These are phyloP conservation scores for Yarrowia deformans DNA, from an alignment of 805 yeast species.

Conservation along the genomic window DNA sequence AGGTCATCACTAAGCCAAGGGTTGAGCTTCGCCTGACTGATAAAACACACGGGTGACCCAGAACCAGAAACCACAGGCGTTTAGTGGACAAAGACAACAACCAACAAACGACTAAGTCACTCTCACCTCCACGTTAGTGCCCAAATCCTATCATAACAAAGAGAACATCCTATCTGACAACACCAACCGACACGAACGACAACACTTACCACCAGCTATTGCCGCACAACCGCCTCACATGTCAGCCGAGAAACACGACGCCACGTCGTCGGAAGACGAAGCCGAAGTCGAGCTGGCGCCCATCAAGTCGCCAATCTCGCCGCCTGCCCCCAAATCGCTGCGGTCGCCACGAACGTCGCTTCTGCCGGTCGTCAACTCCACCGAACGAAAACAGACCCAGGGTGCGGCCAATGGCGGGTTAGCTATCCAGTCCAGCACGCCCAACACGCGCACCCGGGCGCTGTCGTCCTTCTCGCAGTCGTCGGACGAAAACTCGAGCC, in stretches of 20 bases:
- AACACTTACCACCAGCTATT: no score
- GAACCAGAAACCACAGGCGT: not conserved
- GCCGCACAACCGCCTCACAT: no score
- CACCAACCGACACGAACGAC: not conserved
- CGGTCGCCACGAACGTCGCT: slow-evolving; percentile 25
- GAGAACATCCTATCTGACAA: not conserved
- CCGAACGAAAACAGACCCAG: slow-evolving; percentile 3
- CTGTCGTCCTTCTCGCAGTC: slow-evolving; percentile 32
- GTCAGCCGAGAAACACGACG: slow-evolving; percentile 18
- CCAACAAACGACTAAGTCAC: not conserved
- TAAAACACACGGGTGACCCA: no score
- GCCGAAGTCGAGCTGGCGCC: slow-evolving; percentile 3
- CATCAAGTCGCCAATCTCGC: slow-evolving; percentile 17
- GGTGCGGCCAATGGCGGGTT: not conserved
- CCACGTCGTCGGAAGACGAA: slow-evolving; percentile 18
- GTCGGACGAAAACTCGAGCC: slow-evolving; percentile 17
- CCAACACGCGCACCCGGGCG: slow-evolving; percentile 15
- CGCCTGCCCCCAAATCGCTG: not conserved
- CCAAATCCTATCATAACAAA: not conserved
- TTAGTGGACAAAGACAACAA: not conserved
- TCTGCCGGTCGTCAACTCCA: slow-evolving; percentile 19
- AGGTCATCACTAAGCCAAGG: no score
- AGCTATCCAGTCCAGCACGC: not conserved
- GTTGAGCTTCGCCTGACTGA: no score
- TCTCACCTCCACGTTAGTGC: not conserved